Base-by-base conservation (phyloP, 106 monocot species). In the Dendrobium nobile region DNA sequence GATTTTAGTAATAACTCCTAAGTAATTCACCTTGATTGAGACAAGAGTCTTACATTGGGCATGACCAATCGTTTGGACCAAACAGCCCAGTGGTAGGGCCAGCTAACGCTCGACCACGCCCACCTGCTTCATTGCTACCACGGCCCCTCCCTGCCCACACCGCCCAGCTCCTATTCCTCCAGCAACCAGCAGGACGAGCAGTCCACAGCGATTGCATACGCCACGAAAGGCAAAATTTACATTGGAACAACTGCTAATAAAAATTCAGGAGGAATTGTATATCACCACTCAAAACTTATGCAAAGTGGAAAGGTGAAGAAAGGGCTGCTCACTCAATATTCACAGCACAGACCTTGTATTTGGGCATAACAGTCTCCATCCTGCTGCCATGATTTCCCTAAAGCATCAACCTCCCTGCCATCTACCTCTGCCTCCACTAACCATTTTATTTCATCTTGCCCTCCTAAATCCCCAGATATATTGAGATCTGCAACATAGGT, bases 301-400 rank as follows among this genome's bases (percentile, higher is more conserved):
- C 45, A 75, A 79, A 75, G 51, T 20, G 42, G 17, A 80, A 74
- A 81, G 79, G 86, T 79, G 76, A 77, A 84, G 93, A 88, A 85
- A 88, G 75, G 86, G 90, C 78, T 86, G 91, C 99, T 99, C 99
- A 99, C 99, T n/a, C 99, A 84, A 99, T 93, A 78, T n/a, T 94
- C 89, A 93, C 83, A 86, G 77, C 90, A 99, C 99, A 95, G 99
- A 95, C 99, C 99, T 99, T 95, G 95, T 91, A 99, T 99, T 99
- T 87, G 95, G 99, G 80, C 99, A 99, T 54, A 85, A 79, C 99
- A 99, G 51, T 99, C 99, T 81, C 99, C 99, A 90, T 99, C 99
- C 78, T 95, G 99, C 67, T 99, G 92, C 99, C 99, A 99, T 45
- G 93, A 43, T 86, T 99, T 99, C 54, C 80, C 95, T 15, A 83